phyloP scores from a whole-genome alignment of 176 grass and related monocot species.

The Rhynchospora tenuis region DNA sequence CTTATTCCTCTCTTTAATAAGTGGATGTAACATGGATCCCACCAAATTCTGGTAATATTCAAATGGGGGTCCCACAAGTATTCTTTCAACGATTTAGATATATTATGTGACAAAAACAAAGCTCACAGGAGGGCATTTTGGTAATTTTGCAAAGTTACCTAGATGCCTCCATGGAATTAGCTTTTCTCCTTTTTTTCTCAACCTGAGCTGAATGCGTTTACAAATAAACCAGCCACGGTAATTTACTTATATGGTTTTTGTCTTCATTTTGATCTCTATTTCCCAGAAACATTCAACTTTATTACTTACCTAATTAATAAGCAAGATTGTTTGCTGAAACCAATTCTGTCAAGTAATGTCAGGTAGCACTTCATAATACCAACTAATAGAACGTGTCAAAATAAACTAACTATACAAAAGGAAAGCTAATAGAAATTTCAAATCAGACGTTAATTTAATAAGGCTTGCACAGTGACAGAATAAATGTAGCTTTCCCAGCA shows the following conservation, averaged over 20 bases:
- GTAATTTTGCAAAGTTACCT: conserved; percentile 1
- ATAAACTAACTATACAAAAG: not conserved
- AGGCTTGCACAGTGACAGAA: not conserved
- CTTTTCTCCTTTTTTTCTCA: not conserved
- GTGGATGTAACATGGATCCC: not conserved
- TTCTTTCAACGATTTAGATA: not conserved
- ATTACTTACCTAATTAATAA: not conserved
- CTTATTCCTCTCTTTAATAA: not conserved
- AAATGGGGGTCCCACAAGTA: not conserved
- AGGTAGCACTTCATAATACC: not conserved
- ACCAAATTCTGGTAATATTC: not conserved
- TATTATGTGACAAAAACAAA: conserved; percentile 11
- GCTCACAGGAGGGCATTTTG: not conserved
- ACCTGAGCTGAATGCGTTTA: not conserved
- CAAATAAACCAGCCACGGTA: not conserved
- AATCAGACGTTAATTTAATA: not conserved
- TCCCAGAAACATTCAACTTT: not conserved
- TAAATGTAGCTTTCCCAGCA: not conserved
- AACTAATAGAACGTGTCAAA: not conserved
- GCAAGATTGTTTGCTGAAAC: not conserved
- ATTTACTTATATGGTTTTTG: not conserved
- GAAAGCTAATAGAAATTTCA: conserved; percentile 1
- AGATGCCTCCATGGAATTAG: not conserved
- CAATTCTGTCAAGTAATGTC: not conserved
- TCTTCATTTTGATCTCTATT: not conserved